A percentile compares a stretch with the other conserved stretches of the same genome.
phyloP scores from a whole-genome alignment of 148 eudicot genomes.

The Rheum nobile region DNA sequence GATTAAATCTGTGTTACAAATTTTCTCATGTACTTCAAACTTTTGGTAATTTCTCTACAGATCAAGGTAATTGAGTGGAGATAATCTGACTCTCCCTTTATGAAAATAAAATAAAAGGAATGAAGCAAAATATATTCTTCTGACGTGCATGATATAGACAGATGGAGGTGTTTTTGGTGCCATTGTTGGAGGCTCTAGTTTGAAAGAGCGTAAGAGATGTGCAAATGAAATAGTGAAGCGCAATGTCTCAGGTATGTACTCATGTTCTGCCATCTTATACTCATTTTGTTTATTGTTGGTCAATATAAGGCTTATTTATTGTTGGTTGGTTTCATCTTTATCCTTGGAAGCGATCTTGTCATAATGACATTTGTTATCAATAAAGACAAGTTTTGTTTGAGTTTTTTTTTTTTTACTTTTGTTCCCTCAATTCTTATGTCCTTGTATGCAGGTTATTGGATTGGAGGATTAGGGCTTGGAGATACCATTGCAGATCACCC shows the following conservation, averaged over 20 bases:
- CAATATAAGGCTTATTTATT: background rate
- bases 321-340: background rate
- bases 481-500: conserved; percentile 59
- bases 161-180: conserved; percentile 70
- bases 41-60: background rate
- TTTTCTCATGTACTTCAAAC: background rate
- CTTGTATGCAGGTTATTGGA: conserved; percentile 47
- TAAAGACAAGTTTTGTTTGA: background rate
- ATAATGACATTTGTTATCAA: background rate
- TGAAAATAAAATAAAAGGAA: background rate
- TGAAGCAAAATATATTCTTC: background rate
- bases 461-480: conserved; percentile 88
- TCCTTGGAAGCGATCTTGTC: background rate
- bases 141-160: conserved; percentile 34
- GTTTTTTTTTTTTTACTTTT: background rate
- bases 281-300: background rate
- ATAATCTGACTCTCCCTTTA: background rate
- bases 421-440: background rate
- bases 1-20: background rate
- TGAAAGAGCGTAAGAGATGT: conserved; percentile 57
- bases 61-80: background rate
- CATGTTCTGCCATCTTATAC: conserved; percentile 1
- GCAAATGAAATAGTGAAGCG: conserved; percentile 68
- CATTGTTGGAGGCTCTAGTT: conserved; percentile 66
- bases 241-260: conserved; percentile 48